Base-by-base conservation (phyloP, 1,139 yeast genomes). In the Saccharomyces hybrid region DNA sequence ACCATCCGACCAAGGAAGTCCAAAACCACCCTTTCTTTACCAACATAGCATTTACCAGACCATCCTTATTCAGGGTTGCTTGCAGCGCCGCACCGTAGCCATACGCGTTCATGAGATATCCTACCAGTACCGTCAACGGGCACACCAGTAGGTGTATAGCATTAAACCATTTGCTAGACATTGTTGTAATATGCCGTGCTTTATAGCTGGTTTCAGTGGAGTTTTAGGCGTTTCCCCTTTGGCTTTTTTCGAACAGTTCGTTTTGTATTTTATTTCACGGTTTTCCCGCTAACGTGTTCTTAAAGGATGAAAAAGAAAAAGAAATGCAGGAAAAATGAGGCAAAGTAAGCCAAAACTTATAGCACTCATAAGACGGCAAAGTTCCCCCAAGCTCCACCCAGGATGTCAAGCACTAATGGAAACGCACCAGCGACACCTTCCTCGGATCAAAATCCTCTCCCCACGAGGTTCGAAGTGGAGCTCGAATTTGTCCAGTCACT, bases 1-100 rank as follows among this genome's bases (percentile, higher is more conserved):
- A 59, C 57, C 65, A 58, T 47, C 70, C 78, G 5, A 76, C 75
- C 3, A 78, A 4, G 0, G 90, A 78, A 1, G 97, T 90, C 98
- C 98, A 93, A 14, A 82, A 78, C 99, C 99, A 93, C 2, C 97
- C 98, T 47, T 77, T 77, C 65, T 93, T 93, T 48, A 91, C 97
- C 68, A 93, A 87, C 4, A 78, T 52, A 34, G 78, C 78, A 69
- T 93, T 93, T 58, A 91, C 68, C 20, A 90, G 58, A 54, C 64
- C 69, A 61, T 63, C 72, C 63, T 67, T 63, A 48, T 51, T 60
- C 38, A 55, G 56, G 26, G 50, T 54, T 50, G 28, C 55, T 41
- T 14, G 57, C 53, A 25, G 56, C 38, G 50, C 53, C 44, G 44
- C 26, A 25, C 44, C 44, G 25, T 20, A 38, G 44, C 44, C 44